Evolutionary conservation across 805 yeast genomes (phyloP).

Genomic region (Candida saitoana): DNA sequence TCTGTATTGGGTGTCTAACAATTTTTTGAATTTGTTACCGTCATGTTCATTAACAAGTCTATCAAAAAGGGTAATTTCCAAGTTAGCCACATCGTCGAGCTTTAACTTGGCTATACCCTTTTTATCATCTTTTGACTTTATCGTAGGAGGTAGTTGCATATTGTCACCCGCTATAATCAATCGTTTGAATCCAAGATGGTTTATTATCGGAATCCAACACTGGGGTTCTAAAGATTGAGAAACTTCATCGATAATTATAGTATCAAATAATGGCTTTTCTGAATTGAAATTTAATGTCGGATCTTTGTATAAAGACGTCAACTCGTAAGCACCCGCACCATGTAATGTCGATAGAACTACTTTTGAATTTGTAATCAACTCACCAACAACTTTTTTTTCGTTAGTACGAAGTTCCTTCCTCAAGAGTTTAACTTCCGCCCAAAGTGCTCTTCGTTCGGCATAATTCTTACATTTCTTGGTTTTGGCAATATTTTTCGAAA

Average conservation of each 20-base stretch:
- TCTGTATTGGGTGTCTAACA: constrained; percentile 78
- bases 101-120: constrained; percentile 17
- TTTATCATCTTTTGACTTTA: constrained; percentile 49
- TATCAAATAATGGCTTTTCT: constrained; percentile 54
- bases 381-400: constrained; percentile 59
- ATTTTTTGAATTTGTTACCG: constrained; percentile 44
- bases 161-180: constrained; percentile 90
- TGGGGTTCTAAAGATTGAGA: constrained; percentile 93
- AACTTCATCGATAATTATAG: constrained; percentile 90
- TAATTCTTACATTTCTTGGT: constrained; percentile 60
- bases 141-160: constrained; percentile 86
- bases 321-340: constrained; percentile 75
- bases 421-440: constrained; percentile 62
- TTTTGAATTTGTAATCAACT: constrained; percentile 54
- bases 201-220: constrained; percentile 89
- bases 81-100: constrained; percentile 31
- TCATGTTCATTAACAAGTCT: constrained; percentile 50
- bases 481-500: constrained; percentile 53
- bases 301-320: constrained; percentile 49
- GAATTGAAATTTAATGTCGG: constrained; percentile 11
- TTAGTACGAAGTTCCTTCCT: constrained; percentile 66
- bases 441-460: constrained; percentile 61
- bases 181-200: constrained; percentile 52
- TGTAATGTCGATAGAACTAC: constrained; percentile 84
- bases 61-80: constrained; percentile 77